Conservation (phyloP, 2,329 filamentous ascomycete species). For the Pseudogymnoascus sp. region DNA sequence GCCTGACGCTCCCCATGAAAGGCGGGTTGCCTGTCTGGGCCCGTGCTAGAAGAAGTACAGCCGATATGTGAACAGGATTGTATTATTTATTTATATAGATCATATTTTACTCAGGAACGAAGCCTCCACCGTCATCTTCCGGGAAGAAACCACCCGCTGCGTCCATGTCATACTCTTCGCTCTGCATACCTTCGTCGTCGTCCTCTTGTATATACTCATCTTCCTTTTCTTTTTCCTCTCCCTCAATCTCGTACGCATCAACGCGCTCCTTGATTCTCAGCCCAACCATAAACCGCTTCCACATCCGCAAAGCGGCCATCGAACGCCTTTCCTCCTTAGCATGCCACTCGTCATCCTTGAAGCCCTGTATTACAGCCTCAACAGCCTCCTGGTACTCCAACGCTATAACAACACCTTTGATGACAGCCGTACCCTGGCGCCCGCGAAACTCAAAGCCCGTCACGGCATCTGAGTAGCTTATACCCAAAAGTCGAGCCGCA, state of each 20-base stretch:
- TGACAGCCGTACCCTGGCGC: constrained; percentile 73
- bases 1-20: constrained; percentile 56
- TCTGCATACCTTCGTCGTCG: constrained; percentile 31
- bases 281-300: constrained; percentile 70
- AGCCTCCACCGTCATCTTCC: constrained; percentile 20
- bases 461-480: constrained; percentile 85
- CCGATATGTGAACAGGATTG: not conserved
- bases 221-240: constrained; percentile 38
- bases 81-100: not conserved
- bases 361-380: constrained; percentile 54
- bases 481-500: constrained; percentile 65
- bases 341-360: constrained; percentile 58
- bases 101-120: constrained; percentile 7
- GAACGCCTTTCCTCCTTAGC: constrained; percentile 55
- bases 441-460: constrained; percentile 86
- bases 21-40: constrained; percentile 41
- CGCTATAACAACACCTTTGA: constrained; percentile 71
- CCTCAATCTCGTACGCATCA: constrained; percentile 22
- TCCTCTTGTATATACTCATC: constrained; percentile 20
- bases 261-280: constrained; percentile 40
- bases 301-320: constrained; percentile 54
- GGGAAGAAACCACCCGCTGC: constrained; percentile 36
- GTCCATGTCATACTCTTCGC: constrained; percentile 36
- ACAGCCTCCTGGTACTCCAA: constrained; percentile 64
- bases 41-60: not conserved